Evolutionary conservation across 768 basidiomycete genomes (phyloP).

Genomic region (Gymnopilus junonius): DNA sequence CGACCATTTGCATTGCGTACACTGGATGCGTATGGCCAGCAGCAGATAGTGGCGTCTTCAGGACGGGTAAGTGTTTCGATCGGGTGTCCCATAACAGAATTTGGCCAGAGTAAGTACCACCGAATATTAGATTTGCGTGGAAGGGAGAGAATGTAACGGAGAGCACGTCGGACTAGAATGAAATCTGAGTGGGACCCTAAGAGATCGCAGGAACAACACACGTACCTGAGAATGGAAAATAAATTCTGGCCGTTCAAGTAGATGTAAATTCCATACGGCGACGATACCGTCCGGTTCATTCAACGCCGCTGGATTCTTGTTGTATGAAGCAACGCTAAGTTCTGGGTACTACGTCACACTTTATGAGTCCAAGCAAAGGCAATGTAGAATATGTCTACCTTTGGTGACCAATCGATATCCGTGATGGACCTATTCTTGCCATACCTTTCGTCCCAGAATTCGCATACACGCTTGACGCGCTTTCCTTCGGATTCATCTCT

Average conservation of each 20-base stretch:
- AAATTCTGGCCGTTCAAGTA: slow-evolving; percentile 95
- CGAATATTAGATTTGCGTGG: slow-evolving; percentile 96
- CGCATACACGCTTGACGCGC: slow-evolving; percentile 90
- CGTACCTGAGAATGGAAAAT: slow-evolving; percentile 97
- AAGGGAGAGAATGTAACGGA: slow-evolving; percentile 98
- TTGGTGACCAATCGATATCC: slow-evolving; percentile 97
- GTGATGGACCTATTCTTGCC: slow-evolving; percentile 95
- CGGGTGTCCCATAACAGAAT: slow-evolving; percentile 98
- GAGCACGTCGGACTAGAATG: slow-evolving; percentile 87
- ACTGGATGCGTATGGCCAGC: slow-evolving; percentile 98
- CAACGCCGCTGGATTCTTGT: slow-evolving; percentile 91
- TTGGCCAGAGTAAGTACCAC: slow-evolving; percentile 99
- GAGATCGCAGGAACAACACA: slow-evolving; percentile 2
- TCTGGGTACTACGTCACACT: slow-evolving; percentile 78
- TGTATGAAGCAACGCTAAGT: slow-evolving; percentile 93
- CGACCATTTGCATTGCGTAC: slow-evolving; percentile 98
- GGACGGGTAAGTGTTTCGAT: slow-evolving; percentile 92
- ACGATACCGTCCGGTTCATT: slow-evolving; percentile 98
- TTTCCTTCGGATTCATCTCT: slow-evolving; percentile 93
- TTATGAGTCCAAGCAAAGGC: not conserved
- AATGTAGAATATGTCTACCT: slow-evolving; percentile 52
- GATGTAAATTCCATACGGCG: slow-evolving; percentile 95
- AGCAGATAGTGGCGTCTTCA: slow-evolving; percentile 95
- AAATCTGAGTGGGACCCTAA: not conserved
- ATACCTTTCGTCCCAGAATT: slow-evolving; percentile 90